phyloP scores from a whole-genome alignment of 2,329 filamentous ascomycete species.

The Aspergillus sp. region DNA sequence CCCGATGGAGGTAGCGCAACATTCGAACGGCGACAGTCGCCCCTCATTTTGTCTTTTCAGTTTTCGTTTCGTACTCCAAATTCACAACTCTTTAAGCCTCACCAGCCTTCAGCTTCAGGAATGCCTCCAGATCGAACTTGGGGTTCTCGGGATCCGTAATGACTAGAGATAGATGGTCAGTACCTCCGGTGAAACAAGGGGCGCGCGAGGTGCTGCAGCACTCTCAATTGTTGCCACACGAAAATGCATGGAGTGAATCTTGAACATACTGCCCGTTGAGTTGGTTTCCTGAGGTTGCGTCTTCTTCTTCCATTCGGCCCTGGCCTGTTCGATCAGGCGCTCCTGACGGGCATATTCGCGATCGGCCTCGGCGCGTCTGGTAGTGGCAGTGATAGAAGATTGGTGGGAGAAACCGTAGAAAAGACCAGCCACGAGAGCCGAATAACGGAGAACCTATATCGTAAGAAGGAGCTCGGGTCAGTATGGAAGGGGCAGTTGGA shows the following conservation, averaged over 20 bases:
- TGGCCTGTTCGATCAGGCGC: slow-evolving; percentile 87
- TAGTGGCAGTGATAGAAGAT: slow-evolving; percentile 69
- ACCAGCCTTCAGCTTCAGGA: slow-evolving; percentile 63
- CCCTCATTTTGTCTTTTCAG: slow-evolving; percentile 26
- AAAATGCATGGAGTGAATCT: neutral
- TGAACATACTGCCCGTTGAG: slow-evolving; percentile 39
- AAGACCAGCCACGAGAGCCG: slow-evolving; percentile 84
- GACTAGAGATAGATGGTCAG: slow-evolving; percentile 48
- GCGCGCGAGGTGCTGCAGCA: neutral
- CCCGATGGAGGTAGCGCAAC: slow-evolving; percentile 34
- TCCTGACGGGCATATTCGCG: slow-evolving; percentile 89
- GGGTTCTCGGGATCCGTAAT: slow-evolving; percentile 77
- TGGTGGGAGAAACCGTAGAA: slow-evolving; percentile 97
- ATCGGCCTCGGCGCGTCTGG: slow-evolving; percentile 69
- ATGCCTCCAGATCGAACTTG: slow-evolving; percentile 91
- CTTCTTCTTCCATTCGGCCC: slow-evolving; percentile 85
- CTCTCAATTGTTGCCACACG: neutral
- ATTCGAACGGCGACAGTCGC: slow-evolving; percentile 28
- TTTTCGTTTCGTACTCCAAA: slow-evolving; percentile 17
- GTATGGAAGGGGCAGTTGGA: slow-evolving; percentile 14
- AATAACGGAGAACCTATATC: slow-evolving; percentile 89
- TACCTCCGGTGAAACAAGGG: slow-evolving; percentile 11
- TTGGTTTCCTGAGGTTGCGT: slow-evolving; percentile 53
- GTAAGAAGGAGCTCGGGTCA: slow-evolving; percentile 11
- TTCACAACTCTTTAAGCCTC: slow-evolving; percentile 37